Conservation (phyloP, 352 stramenopile genomes). For the Salisapilia sapeloensis region DNA sequence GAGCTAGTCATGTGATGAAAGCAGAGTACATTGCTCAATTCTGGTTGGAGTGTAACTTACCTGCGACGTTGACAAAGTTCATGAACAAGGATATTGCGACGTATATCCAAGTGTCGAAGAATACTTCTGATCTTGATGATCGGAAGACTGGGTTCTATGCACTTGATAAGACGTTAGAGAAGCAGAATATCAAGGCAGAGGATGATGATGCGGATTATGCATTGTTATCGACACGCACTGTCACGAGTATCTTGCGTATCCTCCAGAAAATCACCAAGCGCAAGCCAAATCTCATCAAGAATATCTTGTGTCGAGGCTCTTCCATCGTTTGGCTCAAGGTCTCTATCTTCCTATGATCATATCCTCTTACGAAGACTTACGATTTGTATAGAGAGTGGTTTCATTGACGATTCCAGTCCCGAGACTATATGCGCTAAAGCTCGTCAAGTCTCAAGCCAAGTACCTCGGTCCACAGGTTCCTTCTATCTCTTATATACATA, state of each 20-base stretch:
- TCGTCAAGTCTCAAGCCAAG: slow-evolving; percentile 74
- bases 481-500: background rate
- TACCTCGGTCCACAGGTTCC: slow-evolving; percentile 61
- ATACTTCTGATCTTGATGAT: slow-evolving; percentile 22
- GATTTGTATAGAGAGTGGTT: slow-evolving; percentile 29
- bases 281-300: slow-evolving; percentile 77
- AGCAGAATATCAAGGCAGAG: slow-evolving; percentile 33
- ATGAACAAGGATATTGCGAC: slow-evolving; percentile 75
- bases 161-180: slow-evolving; percentile 42
- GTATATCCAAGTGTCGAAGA: slow-evolving; percentile 52
- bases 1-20: slow-evolving; percentile 52
- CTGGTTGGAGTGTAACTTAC: slow-evolving; percentile 55
- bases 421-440: slow-evolving; percentile 60
- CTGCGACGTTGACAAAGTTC: slow-evolving; percentile 66
- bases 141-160: slow-evolving; percentile 28
- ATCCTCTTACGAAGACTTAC: background rate
- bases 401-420: slow-evolving; percentile 42
- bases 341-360: background rate
- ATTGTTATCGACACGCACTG: slow-evolving; percentile 42
- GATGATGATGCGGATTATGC: slow-evolving; percentile 58
- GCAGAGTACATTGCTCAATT: slow-evolving; percentile 69
- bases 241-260: slow-evolving; percentile 62
- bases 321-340: slow-evolving; percentile 76
- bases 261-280: slow-evolving; percentile 71
- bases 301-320: slow-evolving; percentile 43